Base-by-base conservation (phyloP, 306 rosid genomes). In the Vigna unguiculata region DNA sequence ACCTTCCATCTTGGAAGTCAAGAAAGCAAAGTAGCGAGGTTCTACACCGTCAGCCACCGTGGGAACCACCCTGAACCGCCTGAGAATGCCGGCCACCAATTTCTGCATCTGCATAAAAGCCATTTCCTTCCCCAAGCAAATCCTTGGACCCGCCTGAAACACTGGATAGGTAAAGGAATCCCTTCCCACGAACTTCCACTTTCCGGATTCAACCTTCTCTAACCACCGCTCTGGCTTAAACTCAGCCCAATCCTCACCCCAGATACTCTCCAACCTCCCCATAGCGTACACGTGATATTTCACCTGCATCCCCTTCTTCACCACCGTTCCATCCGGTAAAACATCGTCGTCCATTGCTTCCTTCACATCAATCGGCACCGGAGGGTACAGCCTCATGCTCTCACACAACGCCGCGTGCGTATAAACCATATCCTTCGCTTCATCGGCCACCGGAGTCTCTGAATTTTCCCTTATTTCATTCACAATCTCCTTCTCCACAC, bases 41-140 rank as follows among this genome's bases (percentile, higher is more conserved):
- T 83, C 86, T 1, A 24, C 76, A 0, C 74, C 87, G 0, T 40
- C 78, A 0, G 6, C 75, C 67, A 48, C 53, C 22, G 16, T 73
- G 0, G 87, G 91, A 9, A 87, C 95, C 47, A 93, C 88, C 80
- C 45, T 72, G 63, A 93, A 93, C 55, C 74, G 12, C 62, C 80
- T 69, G 6, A 93, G 20, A 61, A 93, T 75, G 0, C 86, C 93
- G 1, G 86, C 84, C 41, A 85, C 91, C 38, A 93, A 70, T 46
- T 86, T 88, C 79, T 91, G 85, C 96, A 91, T 93, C 57, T 93
- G 97, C 85, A 93, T 5, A 61, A 91, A 93, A 5, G 97, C 98
- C 98, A 93, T 93, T 55, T 91, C 98, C 48, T 87, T 93, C 32
- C 97, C 93, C 80, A 91, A 69, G 52, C 97, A 93, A 5, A 89